These are phyloP conservation scores for Geotrichum bryndzae DNA, from an alignment of 1,139 yeast species.

Conservation along the genomic window DNA sequence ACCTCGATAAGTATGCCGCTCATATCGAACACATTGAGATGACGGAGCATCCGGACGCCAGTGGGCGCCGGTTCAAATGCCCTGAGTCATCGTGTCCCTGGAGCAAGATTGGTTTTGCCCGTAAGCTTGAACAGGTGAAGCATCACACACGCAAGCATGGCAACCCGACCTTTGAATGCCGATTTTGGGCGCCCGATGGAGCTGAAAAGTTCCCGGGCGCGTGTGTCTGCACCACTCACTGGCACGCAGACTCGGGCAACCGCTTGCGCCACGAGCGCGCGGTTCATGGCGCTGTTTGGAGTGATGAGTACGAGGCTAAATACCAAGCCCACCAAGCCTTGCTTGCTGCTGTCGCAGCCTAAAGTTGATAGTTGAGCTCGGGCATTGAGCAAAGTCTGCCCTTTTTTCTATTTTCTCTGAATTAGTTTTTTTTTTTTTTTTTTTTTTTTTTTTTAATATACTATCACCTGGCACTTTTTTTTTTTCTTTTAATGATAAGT, in stretches of 20 bases:
- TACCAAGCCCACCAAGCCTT: background rate
- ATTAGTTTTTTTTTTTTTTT: background rate
- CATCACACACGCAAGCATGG: constrained; percentile 30
- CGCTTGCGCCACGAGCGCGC: constrained; percentile 30
- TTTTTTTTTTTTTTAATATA: background rate
- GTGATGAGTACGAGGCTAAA: constrained; percentile 10
- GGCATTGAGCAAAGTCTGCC: background rate
- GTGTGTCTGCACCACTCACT: constrained; percentile 28
- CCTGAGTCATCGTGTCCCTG: constrained; percentile 28
- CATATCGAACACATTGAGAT: constrained; percentile 26
- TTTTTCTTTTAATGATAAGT: too few relatives aligned
- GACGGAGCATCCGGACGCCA: constrained; percentile 19
- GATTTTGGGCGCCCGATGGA: constrained; percentile 28
- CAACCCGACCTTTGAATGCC: constrained; percentile 28
- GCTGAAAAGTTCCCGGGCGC: constrained; percentile 28
- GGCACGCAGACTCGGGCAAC: constrained; percentile 33
- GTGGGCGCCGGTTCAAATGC: constrained; percentile 29
- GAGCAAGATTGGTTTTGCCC: constrained; percentile 29
- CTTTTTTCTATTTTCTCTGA: background rate
- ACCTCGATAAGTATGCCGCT: constrained; percentile 25
- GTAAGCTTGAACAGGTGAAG: constrained; percentile 31
- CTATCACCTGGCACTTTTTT: background rate
- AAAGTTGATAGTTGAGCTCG: background rate
- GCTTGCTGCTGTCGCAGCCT: background rate
- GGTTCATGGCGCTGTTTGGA: constrained; percentile 25